Evolutionary conservation across 2,329 filamentous ascomycete species (phyloP).

Genomic region (Colletotrichum ledebouriae): DNA sequence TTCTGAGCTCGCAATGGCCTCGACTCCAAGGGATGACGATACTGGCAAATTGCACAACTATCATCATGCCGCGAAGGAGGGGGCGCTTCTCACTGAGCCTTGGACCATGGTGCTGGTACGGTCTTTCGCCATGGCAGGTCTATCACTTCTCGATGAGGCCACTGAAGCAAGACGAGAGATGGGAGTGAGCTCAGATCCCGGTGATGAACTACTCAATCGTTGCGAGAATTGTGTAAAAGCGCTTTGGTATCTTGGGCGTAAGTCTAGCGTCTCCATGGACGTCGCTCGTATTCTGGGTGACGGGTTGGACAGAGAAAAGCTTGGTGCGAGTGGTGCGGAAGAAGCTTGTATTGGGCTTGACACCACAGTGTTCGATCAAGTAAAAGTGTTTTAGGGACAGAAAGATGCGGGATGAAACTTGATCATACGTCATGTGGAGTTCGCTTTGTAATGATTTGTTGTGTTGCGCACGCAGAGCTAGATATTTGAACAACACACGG

Average conservation of each 20-base stretch:
- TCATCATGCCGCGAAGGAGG: conserved; percentile 67
- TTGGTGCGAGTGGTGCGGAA: neutral
- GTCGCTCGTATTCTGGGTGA: conserved; percentile 71
- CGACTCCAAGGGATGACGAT: conserved; percentile 49
- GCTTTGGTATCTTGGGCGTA: conserved; percentile 67
- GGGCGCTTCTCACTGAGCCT: conserved; percentile 70
- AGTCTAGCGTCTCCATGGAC: conserved; percentile 46
- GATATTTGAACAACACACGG: neutral
- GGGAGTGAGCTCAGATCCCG: no score
- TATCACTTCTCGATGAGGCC: conserved; percentile 53
- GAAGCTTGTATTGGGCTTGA: no score
- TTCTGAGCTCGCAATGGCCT: conserved; percentile 62
- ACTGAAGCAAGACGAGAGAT: no score
- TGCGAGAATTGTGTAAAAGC: conserved; percentile 65
- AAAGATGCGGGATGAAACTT: no score
- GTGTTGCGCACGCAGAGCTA: no score
- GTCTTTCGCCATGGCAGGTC: conserved; percentile 63
- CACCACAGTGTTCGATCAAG: no score
- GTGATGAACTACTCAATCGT: conserved; percentile 43
- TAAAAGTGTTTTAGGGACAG: no score
- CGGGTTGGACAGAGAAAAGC: conserved; percentile 77
- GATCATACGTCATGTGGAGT: no score
- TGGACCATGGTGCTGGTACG: conserved; percentile 70
- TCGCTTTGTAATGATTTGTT: no score
- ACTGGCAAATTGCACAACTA: conserved; percentile 53